Evolutionary conservation across 2,329 filamentous ascomycete species (phyloP), one percentile per base, ranked within the genome.

Genomic region (Rhynchosporium secalis): DNA sequence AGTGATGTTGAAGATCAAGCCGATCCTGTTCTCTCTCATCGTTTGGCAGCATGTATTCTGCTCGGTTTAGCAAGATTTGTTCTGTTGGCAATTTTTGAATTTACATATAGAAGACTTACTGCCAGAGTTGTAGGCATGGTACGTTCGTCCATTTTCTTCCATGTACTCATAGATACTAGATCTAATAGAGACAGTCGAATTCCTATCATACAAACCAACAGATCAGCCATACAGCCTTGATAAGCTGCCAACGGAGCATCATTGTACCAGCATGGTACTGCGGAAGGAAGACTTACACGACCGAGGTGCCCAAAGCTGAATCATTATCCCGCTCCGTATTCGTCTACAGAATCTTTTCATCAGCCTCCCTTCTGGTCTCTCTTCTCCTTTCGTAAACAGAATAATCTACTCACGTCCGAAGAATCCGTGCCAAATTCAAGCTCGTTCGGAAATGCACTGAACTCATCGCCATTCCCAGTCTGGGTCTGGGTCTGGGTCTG

Each of bases 101-200:
- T 15, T 3, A 43, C 12, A 43, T 43, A 0, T 43, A 15, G 13
- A 52, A 31, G 4, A 52, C 62, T 52, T 43, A 67, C 65, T 62
- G 2, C 79, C 80, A 48, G 78, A 75, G 29, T 78, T 76, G 64
- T 9, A 69, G 8, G 62, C 59, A 63, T 69, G 67, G 51, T 68
- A 69, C 3, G 64, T 66, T 4, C 67, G 57, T 9, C 67, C 67
- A 66, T 69, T 69, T 43, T 69, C 67, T 40, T 65, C 57, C 43
- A 65, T 56, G 52, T 66, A 66, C 29, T 66, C 60, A 54, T 61
- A 67, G 10, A 68, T 59, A 55, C 66, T 65, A 2, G 61, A 62
- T 40, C 59, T 55, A 13, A 69, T 28, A 4, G 65, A 65, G 5
- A 59, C 38, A 7, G 65, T 67, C 6, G 64, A 66, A 29, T 48